Evolutionary conservation across 768 basidiomycete genomes (phyloP).

Genomic region (Suillus americanus): DNA sequence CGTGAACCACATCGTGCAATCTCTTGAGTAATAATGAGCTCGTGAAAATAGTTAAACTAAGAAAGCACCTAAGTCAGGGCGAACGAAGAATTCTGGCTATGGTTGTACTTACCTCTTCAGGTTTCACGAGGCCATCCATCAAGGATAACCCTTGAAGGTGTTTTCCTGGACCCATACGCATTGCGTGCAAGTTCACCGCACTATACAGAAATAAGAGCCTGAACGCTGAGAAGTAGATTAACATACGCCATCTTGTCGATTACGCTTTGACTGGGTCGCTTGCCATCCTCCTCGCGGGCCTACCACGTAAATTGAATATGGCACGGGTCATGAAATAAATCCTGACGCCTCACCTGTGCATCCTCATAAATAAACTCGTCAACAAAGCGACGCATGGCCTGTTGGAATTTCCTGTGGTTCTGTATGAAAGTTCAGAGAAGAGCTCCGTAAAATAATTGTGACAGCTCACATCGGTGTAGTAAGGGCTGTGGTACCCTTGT

Average conservation of each 20-base stretch:
- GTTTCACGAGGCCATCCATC: conserved; percentile 71
- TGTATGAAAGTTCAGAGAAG: conserved; percentile 23
- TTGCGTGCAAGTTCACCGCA: conserved; percentile 76
- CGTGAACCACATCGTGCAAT: conserved; percentile 51
- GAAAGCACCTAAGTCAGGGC: conserved; percentile 12
- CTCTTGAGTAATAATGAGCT: conserved; percentile 69
- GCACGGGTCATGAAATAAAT: conserved; percentile 20
- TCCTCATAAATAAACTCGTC: conserved; percentile 60
- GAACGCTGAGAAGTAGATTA: background rate
- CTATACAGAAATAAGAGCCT: conserved; percentile 29
- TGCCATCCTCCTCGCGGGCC: conserved; percentile 86
- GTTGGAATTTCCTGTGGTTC: conserved; percentile 50
- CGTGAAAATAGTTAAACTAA: conserved; percentile 70
- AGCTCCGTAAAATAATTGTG: background rate
- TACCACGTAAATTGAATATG: conserved; percentile 21
- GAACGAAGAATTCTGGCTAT: conserved; percentile 1
- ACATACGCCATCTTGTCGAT: conserved; percentile 80
- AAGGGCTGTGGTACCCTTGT: conserved; percentile 65
- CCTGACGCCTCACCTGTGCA: conserved; percentile 27
- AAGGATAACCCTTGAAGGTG: conserved; percentile 78
- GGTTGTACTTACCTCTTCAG: conserved; percentile 56
- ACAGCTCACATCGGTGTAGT: conserved; percentile 62
- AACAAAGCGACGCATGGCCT: conserved; percentile 56
- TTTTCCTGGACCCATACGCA: conserved; percentile 89
- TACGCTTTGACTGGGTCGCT: conserved; percentile 75